Percentiles rank a stretch among this genome's conserved stretches.
phyloP scores from a whole-genome alignment of 2,329 filamentous ascomycete genomes.

The Scorias spongiosa region DNA sequence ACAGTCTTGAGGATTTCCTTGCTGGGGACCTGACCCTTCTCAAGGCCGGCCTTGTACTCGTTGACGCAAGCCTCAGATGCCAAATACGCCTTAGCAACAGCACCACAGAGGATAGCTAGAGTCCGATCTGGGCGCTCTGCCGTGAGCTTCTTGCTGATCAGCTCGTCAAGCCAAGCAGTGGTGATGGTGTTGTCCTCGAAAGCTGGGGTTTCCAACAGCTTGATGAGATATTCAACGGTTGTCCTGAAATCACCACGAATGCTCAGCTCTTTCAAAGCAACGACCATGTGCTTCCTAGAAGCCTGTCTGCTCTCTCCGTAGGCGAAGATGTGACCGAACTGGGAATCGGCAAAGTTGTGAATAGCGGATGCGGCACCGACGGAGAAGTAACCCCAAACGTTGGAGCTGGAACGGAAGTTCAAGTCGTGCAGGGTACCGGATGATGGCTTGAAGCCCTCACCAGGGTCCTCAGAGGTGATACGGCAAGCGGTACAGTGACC shows the following conservation, averaged over 20 bases:
- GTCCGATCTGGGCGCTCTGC: conserved; percentile 89
- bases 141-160: conserved; percentile 94
- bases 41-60: conserved; percentile 75
- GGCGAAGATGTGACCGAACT: conserved; percentile 98
- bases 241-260: conserved; percentile 99
- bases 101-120: conserved; percentile 88
- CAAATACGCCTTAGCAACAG: conserved; percentile 85
- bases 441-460: conserved; percentile 98
- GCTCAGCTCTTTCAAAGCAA: conserved; percentile 94
- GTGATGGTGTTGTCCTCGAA: conserved; percentile 99
- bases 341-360: conserved; percentile 97
- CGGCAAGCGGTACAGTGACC: conserved; percentile 96
- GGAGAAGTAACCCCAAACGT: conserved; percentile 99
- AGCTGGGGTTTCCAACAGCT: conserved; percentile 91
- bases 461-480: conserved; percentile 97
- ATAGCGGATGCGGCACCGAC: conserved; percentile 93
- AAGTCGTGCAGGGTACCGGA: conserved; percentile 98
- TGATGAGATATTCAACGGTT: conserved; percentile 97
- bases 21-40: conserved; percentile 93
- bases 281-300: conserved; percentile 97
- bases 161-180: conserved; percentile 94
- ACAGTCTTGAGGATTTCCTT: conserved; percentile 97
- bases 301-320: conserved; percentile 95
- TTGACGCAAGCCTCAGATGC: conserved; percentile 79
- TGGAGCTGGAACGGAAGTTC: conserved; percentile 97